Percentiles rank a stretch among this genome's conserved stretches.
Conservation (phyloP, 805 yeast genomes). For the Lipomyces spencermartinsiae region DNA sequence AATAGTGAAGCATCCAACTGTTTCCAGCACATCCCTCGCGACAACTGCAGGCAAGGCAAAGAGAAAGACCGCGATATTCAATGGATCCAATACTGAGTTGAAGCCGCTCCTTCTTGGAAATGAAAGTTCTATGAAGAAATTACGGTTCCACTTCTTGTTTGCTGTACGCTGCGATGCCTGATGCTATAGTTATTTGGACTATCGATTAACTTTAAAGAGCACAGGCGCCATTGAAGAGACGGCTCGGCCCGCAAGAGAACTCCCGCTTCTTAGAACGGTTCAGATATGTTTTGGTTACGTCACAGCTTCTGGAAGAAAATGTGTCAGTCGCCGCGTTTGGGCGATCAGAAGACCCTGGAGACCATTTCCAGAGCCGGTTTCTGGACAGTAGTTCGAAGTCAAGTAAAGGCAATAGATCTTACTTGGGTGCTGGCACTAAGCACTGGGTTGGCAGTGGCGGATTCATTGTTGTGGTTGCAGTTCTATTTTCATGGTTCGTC, state of each 20-base stretch:
- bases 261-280: slow-evolving; percentile 56
- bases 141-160: slow-evolving; percentile 31
- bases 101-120: slow-evolving; percentile 24
- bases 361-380: neutral
- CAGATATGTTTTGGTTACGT: slow-evolving; percentile 57
- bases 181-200: neutral
- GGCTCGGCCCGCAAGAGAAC: slow-evolving; percentile 41
- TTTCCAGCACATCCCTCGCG: neutral
- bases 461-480: slow-evolving; percentile 45
- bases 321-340: slow-evolving; percentile 21
- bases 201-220: neutral
- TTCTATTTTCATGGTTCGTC: slow-evolving; percentile 44
- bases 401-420: neutral
- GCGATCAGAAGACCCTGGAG: slow-evolving; percentile 1
- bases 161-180: slow-evolving; percentile 22
- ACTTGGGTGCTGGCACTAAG: slow-evolving; percentile 11
- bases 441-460: slow-evolving; percentile 49
- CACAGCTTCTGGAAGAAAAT: slow-evolving; percentile 54
- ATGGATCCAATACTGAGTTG: slow-evolving; percentile 8
- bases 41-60: neutral
- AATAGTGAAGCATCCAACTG: neutral
- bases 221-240: slow-evolving; percentile 29
- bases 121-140: slow-evolving; percentile 22
- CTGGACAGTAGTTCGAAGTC: neutral
- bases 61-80: neutral